phyloP scores from a whole-genome alignment of 1,284 basidiomycete genomes.

The Austropuccinia psidii region DNA sequence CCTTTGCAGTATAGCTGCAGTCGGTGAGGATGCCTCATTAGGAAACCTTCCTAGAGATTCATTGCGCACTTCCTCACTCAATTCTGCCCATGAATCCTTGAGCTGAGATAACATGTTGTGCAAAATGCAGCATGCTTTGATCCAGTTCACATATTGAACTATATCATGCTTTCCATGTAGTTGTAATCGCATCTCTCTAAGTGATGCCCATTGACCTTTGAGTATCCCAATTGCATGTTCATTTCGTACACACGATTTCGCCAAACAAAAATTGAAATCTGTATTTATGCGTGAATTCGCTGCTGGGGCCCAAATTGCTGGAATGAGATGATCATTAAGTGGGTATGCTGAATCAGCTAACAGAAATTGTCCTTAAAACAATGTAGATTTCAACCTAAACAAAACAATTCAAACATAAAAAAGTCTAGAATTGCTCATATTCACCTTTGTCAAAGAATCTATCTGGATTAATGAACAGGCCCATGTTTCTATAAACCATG shows the following conservation, averaged over 20 bases:
- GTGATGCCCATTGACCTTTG: neutral
- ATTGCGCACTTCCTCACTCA: too few relatives aligned
- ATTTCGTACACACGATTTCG: neutral
- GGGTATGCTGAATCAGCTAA: neutral
- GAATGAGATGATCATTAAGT: neutral
- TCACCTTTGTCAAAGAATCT: neutral
- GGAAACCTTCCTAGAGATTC: too few relatives aligned
- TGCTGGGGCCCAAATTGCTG: neutral
- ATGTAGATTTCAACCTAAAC: neutral
- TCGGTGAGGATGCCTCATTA: too few relatives aligned
- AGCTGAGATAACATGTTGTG: too few relatives aligned
- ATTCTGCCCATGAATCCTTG: too few relatives aligned
- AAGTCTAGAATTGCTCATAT: neutral
- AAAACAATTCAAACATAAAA: neutral
- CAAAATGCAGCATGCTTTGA: too few relatives aligned
- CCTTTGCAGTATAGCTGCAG: too few relatives aligned
- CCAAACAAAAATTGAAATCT: slow-evolving; percentile 4
- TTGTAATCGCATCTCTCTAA: neutral
- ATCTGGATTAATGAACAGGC: neutral
- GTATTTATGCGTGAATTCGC: neutral
- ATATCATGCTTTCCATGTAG: neutral
- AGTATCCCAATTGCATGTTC: neutral
- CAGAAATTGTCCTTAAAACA: neutral
- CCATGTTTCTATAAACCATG: too few relatives aligned
- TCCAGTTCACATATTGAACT: too few relatives aligned